Conservation (phyloP, 176 grass and related monocot genomes). For the Musa acuminata region DNA sequence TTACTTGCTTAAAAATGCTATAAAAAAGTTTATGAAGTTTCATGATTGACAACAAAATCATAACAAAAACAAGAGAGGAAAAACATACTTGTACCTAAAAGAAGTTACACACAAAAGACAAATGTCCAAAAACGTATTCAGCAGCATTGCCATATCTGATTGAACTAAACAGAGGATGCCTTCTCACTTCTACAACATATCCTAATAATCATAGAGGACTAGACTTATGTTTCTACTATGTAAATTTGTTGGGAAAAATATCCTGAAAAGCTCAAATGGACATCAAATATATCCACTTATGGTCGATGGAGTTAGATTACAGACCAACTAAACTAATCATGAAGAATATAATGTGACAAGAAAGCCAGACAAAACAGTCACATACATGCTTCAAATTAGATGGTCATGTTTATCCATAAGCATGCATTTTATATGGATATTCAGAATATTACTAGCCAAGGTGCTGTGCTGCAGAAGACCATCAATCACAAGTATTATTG, state of each 20-base stretch:
- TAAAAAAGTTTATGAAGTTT: background rate
- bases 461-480: no score
- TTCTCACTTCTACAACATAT: background rate
- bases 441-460: no score
- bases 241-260: background rate
- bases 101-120: no score
- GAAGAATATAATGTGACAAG: background rate
- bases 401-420: no score
- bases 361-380: background rate
- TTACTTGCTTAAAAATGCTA: background rate
- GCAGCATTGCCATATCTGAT: no score
- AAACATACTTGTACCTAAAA: no score
- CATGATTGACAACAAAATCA: background rate
- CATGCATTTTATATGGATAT: no score
- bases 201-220: background rate
- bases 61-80: no score
- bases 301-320: background rate
- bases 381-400: background rate
- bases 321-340: background rate
- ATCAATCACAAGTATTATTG: background rate
- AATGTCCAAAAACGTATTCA: no score
- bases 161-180: background rate
- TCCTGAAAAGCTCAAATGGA: background rate
- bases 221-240: background rate
- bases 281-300: background rate